These are phyloP conservation scores for Penicillium coprophilum DNA, from an alignment of 495 filamentous ascomycete genomes.

Conservation along the genomic window DNA sequence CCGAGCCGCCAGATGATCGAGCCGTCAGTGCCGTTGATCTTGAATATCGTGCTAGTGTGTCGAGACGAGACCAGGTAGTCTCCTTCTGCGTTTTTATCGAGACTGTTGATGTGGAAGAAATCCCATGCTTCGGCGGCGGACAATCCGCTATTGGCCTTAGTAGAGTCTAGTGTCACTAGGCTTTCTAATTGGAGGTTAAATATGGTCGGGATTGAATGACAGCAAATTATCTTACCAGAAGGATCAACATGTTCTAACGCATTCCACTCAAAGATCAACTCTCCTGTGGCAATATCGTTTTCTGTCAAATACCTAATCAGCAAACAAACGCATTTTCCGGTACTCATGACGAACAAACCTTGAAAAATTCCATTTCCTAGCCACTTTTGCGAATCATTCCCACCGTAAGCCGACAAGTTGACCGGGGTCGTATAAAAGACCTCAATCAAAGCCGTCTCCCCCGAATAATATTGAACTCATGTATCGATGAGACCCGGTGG, in stretches of 20 bases:
- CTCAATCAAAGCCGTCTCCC: slow-evolving; percentile 33
- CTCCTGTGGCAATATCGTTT: slow-evolving; percentile 33
- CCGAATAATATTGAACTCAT: slow-evolving; percentile 50
- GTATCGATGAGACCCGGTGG: slow-evolving; percentile 45
- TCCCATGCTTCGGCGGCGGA: slow-evolving; percentile 25
- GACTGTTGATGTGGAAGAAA: slow-evolving; percentile 29
- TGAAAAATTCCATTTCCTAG: slow-evolving; percentile 37
- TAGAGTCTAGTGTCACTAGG: not conserved
- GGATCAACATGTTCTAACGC: slow-evolving; percentile 35
- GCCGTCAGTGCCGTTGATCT: slow-evolving; percentile 52
- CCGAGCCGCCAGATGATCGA: slow-evolving; percentile 53
- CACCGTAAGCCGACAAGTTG: slow-evolving; percentile 32
- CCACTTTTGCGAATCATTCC: slow-evolving; percentile 29
- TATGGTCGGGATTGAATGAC: not conserved
- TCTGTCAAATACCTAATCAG: slow-evolving; percentile 17
- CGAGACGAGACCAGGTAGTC: slow-evolving; percentile 54
- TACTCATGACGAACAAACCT: slow-evolving; percentile 17
- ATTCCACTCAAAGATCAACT: slow-evolving; percentile 39
- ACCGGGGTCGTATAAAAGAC: slow-evolving; percentile 24
- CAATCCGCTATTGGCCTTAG: not conserved
- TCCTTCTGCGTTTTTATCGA: slow-evolving; percentile 33
- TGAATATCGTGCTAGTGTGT: slow-evolving; percentile 48
- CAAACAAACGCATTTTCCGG: not conserved
- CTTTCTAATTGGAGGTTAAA: not conserved
- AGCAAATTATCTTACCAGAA: not conserved